These are phyloP conservation scores for Eimeria falciformis DNA, from an alignment of 169 alveolate genomes.

Conservation along the genomic window DNA sequence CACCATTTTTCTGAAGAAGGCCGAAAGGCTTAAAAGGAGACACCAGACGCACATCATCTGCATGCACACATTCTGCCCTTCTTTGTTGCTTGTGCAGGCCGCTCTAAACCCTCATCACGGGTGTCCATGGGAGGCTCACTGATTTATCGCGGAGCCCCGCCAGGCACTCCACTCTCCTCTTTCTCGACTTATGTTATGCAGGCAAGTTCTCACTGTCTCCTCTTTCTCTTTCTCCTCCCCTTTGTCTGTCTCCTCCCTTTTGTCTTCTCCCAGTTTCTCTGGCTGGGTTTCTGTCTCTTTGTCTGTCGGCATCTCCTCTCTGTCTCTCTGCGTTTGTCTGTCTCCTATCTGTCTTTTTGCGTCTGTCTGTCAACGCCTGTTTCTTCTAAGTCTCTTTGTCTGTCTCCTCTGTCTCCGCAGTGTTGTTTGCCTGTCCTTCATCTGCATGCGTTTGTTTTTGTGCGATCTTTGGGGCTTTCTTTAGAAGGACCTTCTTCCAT, in stretches of 20 bases:
- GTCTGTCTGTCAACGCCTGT: background rate
- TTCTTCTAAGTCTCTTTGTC: background rate
- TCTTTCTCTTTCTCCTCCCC: background rate
- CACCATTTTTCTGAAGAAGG: background rate
- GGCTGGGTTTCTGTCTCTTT: background rate
- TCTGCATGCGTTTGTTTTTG: background rate
- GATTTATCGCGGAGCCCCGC: slow-evolving; percentile 35
- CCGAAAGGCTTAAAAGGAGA: too few relatives aligned
- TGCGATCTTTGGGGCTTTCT: background rate
- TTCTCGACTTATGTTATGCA: slow-evolving; percentile 57
- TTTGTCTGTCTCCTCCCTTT: slow-evolving; percentile 18
- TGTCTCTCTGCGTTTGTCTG: too few relatives aligned
- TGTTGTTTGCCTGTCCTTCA: background rate
- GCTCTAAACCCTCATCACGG: slow-evolving; percentile 61
- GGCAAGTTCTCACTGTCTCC: slow-evolving; percentile 24
- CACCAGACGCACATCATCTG: too few relatives aligned
- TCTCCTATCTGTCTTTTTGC: too few relatives aligned
- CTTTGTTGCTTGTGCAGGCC: slow-evolving; percentile 42
- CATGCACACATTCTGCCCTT: background rate
- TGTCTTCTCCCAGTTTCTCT: background rate
- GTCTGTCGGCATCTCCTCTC: background rate
- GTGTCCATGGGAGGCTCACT: slow-evolving; percentile 23
- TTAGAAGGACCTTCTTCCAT: slow-evolving; percentile 57
- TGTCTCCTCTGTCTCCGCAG: background rate
- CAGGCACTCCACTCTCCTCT: slow-evolving; percentile 51